phyloP scores from a whole-genome alignment of 1,139 yeast species.

The Pichia sp. region DNA sequence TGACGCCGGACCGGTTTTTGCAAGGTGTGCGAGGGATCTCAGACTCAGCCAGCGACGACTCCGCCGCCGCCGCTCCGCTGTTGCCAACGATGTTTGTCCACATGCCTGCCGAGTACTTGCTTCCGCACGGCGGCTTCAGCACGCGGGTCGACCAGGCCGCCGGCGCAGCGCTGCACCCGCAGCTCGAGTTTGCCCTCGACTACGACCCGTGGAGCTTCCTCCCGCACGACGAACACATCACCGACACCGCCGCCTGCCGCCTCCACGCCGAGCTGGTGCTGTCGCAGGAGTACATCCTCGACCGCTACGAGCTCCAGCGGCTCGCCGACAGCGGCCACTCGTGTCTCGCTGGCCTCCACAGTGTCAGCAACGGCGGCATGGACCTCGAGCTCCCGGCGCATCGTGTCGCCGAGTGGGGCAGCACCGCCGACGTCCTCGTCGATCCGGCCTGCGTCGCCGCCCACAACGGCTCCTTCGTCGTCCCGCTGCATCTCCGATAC shows the following conservation, averaged over 20 bases:
- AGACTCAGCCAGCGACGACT: background rate
- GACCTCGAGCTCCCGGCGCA: conserved; percentile 31
- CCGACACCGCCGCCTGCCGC: conserved; percentile 19
- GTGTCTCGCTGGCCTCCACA: conserved; percentile 7
- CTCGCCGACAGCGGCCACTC: background rate
- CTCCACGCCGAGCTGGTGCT: conserved; percentile 23
- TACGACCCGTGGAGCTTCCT: background rate
- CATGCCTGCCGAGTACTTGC: background rate
- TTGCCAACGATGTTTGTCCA: conserved; percentile 3
- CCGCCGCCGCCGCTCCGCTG: background rate
- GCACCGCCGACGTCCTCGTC: conserved; percentile 19
- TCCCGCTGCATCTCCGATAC: conserved; percentile 31
- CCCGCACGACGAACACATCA: conserved; percentile 19
- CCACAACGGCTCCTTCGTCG: conserved; percentile 17
- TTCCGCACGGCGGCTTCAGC: background rate
- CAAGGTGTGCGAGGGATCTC: background rate
- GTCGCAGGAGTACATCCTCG: conserved; percentile 25
- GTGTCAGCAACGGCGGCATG: conserved; percentile 18
- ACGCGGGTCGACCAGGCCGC: background rate
- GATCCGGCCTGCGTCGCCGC: conserved; percentile 16
- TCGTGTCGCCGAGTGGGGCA: conserved; percentile 25
- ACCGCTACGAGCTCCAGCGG: conserved; percentile 25
- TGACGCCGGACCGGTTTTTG: background rate
- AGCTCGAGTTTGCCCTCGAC: background rate
- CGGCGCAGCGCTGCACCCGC: conserved; percentile 5